phyloP scores from a whole-genome alignment of 164 flowering plant species.

The Chimonanthus praecox region DNA sequence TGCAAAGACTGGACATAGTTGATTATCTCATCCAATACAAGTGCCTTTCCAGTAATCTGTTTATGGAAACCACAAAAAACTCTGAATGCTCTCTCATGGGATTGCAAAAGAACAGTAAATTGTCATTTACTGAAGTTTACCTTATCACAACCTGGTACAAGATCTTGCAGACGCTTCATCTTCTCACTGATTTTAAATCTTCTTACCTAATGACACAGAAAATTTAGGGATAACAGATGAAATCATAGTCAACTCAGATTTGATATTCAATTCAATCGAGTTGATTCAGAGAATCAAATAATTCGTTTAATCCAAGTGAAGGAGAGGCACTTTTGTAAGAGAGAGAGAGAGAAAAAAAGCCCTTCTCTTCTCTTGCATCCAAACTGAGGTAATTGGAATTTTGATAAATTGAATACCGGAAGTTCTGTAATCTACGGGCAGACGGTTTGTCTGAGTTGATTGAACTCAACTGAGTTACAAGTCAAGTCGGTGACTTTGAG shows the following conservation, averaged over 20 bases:
- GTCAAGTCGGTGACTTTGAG: not conserved
- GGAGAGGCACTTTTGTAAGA: not conserved
- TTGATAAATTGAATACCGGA: too few species aligned
- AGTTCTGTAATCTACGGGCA: not conserved
- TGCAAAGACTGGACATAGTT: slow-evolving; percentile 87
- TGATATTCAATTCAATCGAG: too few species aligned
- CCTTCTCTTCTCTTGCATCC: not conserved
- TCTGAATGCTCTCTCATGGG: not conserved
- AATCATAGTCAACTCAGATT: not conserved
- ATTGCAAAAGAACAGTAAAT: not conserved
- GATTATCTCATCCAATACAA: slow-evolving; percentile 81
- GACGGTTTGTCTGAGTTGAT: not conserved
- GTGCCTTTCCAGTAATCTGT: slow-evolving; percentile 88
- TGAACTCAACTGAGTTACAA: not conserved
- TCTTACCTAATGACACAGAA: slow-evolving; percentile 42
- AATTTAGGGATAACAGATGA: not conserved
- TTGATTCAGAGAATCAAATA: not conserved
- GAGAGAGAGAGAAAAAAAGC: not conserved
- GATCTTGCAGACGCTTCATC: slow-evolving; percentile 63
- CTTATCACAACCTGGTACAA: slow-evolving; percentile 90
- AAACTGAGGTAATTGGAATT: too few species aligned
- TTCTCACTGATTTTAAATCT: slow-evolving; percentile 84
- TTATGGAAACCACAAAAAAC: slow-evolving; percentile 14
- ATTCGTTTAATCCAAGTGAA: too few species aligned
- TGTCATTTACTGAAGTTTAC: not conserved